Conservation (phyloP, 2,329 filamentous ascomycete genomes). For the Aspergillus chevalieri region DNA sequence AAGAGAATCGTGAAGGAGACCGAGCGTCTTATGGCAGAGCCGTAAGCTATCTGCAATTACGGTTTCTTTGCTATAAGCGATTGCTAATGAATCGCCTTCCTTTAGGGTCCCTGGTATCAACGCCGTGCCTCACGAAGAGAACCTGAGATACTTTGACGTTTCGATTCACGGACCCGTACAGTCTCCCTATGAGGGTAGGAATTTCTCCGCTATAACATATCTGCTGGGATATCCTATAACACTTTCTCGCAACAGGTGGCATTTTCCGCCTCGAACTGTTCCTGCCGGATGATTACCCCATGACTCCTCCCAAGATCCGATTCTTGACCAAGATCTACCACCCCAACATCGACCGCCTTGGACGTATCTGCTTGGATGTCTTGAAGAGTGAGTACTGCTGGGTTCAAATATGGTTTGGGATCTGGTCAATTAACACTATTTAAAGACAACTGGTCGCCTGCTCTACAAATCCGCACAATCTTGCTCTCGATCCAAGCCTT, state of each 20-base stretch:
- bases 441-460: constrained; percentile 95
- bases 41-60: constrained; percentile 54
- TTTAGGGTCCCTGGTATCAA: constrained; percentile 89
- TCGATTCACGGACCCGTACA: constrained; percentile 87
- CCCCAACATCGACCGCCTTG: constrained; percentile 96
- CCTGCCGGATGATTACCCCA: constrained; percentile 96
- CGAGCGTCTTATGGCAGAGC: constrained; percentile 91
- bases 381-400: constrained; percentile 68
- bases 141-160: constrained; percentile 96
- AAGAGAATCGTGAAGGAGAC: constrained; percentile 99
- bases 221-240: not conserved
- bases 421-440: constrained; percentile 10
- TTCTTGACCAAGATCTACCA: constrained; percentile 99
- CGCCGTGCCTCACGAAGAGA: constrained; percentile 91
- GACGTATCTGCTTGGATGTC: constrained; percentile 93
- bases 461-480: constrained; percentile 95
- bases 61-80: not conserved
- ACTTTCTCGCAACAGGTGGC: constrained; percentile 49
- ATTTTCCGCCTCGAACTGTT: constrained; percentile 97
- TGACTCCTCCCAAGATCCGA: constrained; percentile 97
- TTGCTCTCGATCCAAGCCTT: constrained; percentile 97
- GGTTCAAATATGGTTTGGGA: not conserved
- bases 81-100: constrained; percentile 4
- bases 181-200: constrained; percentile 85
- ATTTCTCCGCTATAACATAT: constrained; percentile 2